Evolutionary conservation across 306 rosid species (phyloP).

Genomic region (Vigna reflexopilosa): DNA sequence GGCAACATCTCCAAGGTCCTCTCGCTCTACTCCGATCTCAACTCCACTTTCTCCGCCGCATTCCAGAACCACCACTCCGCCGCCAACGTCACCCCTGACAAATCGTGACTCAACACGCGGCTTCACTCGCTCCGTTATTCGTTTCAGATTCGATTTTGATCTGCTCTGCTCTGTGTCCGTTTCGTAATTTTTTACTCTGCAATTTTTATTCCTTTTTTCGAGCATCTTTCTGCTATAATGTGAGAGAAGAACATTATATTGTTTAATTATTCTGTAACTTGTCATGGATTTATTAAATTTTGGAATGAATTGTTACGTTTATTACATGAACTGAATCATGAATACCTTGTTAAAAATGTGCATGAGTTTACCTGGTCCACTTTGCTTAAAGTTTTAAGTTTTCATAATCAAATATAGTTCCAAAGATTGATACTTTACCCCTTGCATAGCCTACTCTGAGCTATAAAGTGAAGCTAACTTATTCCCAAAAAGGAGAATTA

Average conservation of each 20-base stretch:
- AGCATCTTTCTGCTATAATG: not conserved
- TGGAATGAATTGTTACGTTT: slow-evolving; percentile 1
- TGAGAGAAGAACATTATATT: not conserved
- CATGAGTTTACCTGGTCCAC: slow-evolving; percentile 64
- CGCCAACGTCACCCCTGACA: not conserved
- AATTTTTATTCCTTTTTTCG: not conserved
- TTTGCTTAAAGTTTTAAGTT: slow-evolving; percentile 71
- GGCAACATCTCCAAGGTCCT: slow-evolving; percentile 80
- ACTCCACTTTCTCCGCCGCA: slow-evolving; percentile 59
- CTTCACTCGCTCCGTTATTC: not conserved
- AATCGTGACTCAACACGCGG: not conserved
- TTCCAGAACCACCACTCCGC: slow-evolving; percentile 46
- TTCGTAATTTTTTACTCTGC: not conserved
- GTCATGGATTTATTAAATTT: not conserved
- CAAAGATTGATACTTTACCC: slow-evolving; percentile 83
- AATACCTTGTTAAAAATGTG: slow-evolving; percentile 28
- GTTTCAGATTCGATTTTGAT: not conserved
- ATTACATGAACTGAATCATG: slow-evolving; percentile 3
- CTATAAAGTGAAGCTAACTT: slow-evolving; percentile 80
- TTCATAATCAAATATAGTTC: slow-evolving; percentile 70
- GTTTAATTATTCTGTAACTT: not conserved
- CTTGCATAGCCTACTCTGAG: slow-evolving; percentile 84
- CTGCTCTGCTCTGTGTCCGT: no score
- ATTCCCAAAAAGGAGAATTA: slow-evolving; percentile 41
- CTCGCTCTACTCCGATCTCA: slow-evolving; percentile 72